Base-by-base conservation (phyloP, 164 flowering plant species). In the Stephania japonica region DNA sequence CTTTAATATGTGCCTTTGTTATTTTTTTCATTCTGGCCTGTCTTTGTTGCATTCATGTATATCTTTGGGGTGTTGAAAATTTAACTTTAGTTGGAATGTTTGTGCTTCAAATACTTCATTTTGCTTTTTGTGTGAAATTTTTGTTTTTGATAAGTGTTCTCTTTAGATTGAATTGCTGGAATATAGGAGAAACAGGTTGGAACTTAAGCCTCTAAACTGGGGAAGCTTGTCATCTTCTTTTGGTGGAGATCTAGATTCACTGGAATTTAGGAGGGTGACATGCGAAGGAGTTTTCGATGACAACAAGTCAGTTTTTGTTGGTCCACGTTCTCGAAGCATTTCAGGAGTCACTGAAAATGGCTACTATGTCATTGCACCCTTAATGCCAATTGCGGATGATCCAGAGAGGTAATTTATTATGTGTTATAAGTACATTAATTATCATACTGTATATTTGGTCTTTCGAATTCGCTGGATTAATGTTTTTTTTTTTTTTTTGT, bases 311-410 rank as follows among this genome's bases (percentile, higher is more conserved):
- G 82, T 95, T 64, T 95, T 75, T 80, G 80, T 95, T 23, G 99
- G 99, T 26, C 99, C 99, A 26, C 91, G 97, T 42, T 91, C 98
- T 44, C 87, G 99, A 82, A 90, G 97, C 83, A 89, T 95, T 75
- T 95, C 98, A 1, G 99, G 99, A 65, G 89, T 95, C 74, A 90
- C 98, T 24, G 97, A 92, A 82, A 95, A 93, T 85, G 99, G 99
- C 61, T 93, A 91, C 82, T 92, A 87, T 75, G 77, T 95, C 27
- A 86, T 95, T 59, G 91, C 94, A 4, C 98, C 99, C 27, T 84
- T 95, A 24, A 67, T 88, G 84, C 96, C 95, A 12, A 50, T 85
- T 63, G 77, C 84, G 27, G 74, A 75, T 32, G 76, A 84, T 68
- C 81, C 88, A 21, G 86, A 83, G 65, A 90, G 99, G 97, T 92